These are phyloP conservation scores for Xylariales sp. DNA, from an alignment of 2,329 filamentous ascomycete genomes.

Conservation along the genomic window DNA sequence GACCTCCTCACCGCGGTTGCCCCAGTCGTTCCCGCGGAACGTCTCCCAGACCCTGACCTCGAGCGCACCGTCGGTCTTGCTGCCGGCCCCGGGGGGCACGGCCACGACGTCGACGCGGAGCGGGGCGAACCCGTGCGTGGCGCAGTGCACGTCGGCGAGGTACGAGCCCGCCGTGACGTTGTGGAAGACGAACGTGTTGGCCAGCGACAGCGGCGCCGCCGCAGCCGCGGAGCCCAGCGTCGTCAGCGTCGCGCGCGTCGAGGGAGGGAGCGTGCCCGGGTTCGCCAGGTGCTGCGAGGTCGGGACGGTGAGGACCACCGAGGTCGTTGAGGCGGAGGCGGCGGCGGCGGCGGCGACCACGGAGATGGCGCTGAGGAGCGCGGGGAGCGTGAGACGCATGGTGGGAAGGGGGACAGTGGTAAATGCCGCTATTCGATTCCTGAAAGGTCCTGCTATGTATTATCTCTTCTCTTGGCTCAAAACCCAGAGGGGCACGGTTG, in stretches of 20 bases:
- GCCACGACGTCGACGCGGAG: conserved; percentile 69
- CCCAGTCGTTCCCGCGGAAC: conserved; percentile 85
- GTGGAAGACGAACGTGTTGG: conserved; percentile 71
- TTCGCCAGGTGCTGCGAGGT: conserved; percentile 34
- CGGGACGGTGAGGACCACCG: conserved; percentile 42
- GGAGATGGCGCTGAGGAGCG: conserved; percentile 19
- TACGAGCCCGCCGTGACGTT: conserved; percentile 72
- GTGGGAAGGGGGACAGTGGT: not conserved
- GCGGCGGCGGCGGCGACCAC: conserved; percentile 14
- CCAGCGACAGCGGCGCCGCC: conserved; percentile 59
- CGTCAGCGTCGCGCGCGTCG: conserved; percentile 60
- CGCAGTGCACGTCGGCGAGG: conserved; percentile 74
- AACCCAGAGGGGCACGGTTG: not conserved
- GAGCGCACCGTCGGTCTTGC: conserved; percentile 15
- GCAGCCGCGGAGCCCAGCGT: conserved; percentile 31
- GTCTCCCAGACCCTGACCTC: conserved; percentile 69
- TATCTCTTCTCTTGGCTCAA: too few relatives aligned
- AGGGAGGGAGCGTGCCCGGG: conserved; percentile 54
- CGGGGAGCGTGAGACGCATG: conserved; percentile 31
- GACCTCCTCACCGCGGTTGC: conserved; percentile 69
- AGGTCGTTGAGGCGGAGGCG: conserved; percentile 23
- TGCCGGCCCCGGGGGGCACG: conserved; percentile 29
- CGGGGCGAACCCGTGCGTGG: conserved; percentile 71
- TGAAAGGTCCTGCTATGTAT: too few relatives aligned
- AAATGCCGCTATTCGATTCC: not conserved